Evolutionary conservation across 2,329 filamentous ascomycete genomes (phyloP), one percentile per base, ranked within the genome.

Genomic region (Eurotiales sp.): DNA sequence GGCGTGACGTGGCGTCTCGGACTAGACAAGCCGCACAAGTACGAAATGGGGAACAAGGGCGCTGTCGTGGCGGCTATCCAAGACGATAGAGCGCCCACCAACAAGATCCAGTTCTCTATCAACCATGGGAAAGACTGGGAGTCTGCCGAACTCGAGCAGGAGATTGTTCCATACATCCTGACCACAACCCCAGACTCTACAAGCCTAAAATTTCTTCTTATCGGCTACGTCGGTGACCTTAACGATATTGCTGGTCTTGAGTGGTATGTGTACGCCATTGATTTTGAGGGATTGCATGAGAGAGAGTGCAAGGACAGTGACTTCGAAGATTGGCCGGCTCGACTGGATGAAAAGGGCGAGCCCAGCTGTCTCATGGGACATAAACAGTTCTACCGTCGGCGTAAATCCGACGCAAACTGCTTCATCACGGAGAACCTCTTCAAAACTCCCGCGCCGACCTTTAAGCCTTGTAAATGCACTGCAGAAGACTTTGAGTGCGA

Each of bases 321-420:
- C 27, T 86, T 96, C 70, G 90, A 96, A 64, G 80, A 86, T 48
- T 99, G 93, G 93, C 83, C 83, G 58, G 93, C 93, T 21, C 84
- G 91, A 14, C 79, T 88, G 32, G 86, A 95, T 64, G 81, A 87
- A 25, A 81, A 96, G 19, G 87, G 87, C 27, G 81, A 95, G 46
- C 81, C 91, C 2, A 88, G 85, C 46, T 99, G 93, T 67, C 77
- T 99, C 58, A 97, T 99, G 92, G 93, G 93, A 17, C 91, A 96
- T 67, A 95, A 86, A 62, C 92, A 97, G 66, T 89, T 82, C 56
- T 99, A 87, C 70, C 80, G 77, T 50, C 84, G 93, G 57, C 85
- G 93, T 60, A 97, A 95, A 76, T 87, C 90, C 66, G 81, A 88
- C 60, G 86, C 88, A 15, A 83, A 95, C 55, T 99, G 95, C 71